Percentiles rank a stretch among this genome's conserved stretches.
Evolutionary conservation across 2,329 filamentous ascomycete genomes (phyloP).

Genomic region (Cytospora chrysosperma): DNA sequence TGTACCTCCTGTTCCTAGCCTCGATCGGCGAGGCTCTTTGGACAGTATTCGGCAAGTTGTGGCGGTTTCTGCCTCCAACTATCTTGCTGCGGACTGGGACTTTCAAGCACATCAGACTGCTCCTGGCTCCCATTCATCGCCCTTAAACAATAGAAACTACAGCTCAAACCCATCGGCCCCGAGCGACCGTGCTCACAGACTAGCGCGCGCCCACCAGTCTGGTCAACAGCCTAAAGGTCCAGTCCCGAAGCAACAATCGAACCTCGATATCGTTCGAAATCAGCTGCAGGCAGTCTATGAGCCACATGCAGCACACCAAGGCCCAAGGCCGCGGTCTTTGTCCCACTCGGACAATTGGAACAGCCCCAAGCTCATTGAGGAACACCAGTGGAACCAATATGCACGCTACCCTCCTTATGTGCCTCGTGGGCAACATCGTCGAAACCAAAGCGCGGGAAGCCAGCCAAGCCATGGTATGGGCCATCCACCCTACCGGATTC

Average conservation of each 20-base stretch:
- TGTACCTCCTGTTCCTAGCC: slow-evolving; percentile 27
- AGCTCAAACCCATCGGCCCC: slow-evolving; percentile 35
- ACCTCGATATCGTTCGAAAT: slow-evolving; percentile 10
- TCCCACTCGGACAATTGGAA: slow-evolving; percentile 11
- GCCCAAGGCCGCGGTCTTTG: background rate
- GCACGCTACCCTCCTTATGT: slow-evolving; percentile 35
- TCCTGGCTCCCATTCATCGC: slow-evolving; percentile 28
- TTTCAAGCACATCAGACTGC: slow-evolving; percentile 32
- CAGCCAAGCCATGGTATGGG: slow-evolving; percentile 26
- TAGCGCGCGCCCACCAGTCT: slow-evolving; percentile 23
- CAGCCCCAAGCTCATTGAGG: slow-evolving; percentile 28
- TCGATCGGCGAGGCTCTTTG: slow-evolving; percentile 30
- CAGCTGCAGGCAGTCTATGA: slow-evolving; percentile 2
- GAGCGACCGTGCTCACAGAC: slow-evolving; percentile 20
- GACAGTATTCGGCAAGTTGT: slow-evolving; percentile 27
- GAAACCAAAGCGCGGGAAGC: slow-evolving; percentile 39
- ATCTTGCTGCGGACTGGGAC: slow-evolving; percentile 32
- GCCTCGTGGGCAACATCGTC: slow-evolving; percentile 37
- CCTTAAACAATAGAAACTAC: slow-evolving; percentile 32
- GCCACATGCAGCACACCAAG: slow-evolving; percentile 4
- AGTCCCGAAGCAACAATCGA: slow-evolving; percentile 13
- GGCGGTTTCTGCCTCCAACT: slow-evolving; percentile 18
- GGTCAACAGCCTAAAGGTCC: slow-evolving; percentile 21
- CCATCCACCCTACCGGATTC: slow-evolving; percentile 47
- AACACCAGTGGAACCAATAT: slow-evolving; percentile 34